Evolutionary conservation across 1,284 basidiomycete genomes (phyloP), one percentile per base, ranked within the genome.

Genomic region (Wolfiporia cocos): DNA sequence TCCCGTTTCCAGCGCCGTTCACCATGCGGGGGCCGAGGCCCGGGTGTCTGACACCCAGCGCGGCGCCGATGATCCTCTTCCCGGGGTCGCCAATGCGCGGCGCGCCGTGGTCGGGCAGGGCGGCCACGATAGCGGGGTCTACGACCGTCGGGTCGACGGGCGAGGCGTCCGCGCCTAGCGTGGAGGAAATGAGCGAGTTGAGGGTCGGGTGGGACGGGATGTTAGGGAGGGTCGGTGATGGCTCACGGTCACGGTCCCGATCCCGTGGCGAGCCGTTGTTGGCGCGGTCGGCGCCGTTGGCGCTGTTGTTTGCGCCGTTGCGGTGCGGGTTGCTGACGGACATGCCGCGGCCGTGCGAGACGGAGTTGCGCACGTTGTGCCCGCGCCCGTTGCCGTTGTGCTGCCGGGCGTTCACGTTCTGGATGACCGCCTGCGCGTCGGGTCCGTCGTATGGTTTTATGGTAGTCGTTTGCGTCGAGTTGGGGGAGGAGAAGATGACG

Each of bases 361-460:
- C 57, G 21, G 60, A 62, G 44, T 49, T 52, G 37, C 86, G 81
- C 48, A 71, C 73, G 57, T 74, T 80, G 63, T 86, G 81, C 17
- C 78, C 74, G 51, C 84, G 80, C 17, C 78, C 69, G 49, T 69
- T 75, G 54, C 66, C 66, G 59, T 68, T 74, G 64, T 85, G 81
- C 52, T 78, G 78, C 26, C 85, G 76, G 34, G 82, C 58, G 59
- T 92, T 88, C 47, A 98, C 90, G 38, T 80, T 87, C 51, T 89
- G 81, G 51, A 99, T 94, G 67, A 99, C 87, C 42, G 67, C 68
- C 54, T 92, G 86, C 4, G 92, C 92, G 62, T 99, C 95, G 43
- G 92, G 80, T 2, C 92, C 91, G 62, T 95, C 93, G 66, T 98
- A 99, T 0, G 95, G 92, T 52, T 78, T 76, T 62, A 99, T 86